Evolutionary conservation across 1,284 basidiomycete species (phyloP), one percentile per base, ranked within the genome.

Genomic region (Ceratobasidium papillatum): DNA sequence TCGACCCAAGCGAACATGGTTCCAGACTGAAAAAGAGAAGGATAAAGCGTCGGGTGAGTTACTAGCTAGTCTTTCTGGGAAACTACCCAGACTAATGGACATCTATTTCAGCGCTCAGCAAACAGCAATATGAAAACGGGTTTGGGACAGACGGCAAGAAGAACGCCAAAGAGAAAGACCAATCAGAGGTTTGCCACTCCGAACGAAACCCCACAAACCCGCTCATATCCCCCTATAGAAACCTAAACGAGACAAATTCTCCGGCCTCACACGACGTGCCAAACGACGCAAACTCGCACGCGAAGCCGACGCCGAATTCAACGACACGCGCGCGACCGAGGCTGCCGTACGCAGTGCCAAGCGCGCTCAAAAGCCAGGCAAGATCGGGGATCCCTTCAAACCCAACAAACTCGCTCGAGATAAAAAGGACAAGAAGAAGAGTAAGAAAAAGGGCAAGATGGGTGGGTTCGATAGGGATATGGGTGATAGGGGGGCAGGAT

Each of bases 1-100:
- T 41, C 87, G 97, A 64, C 98, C 98, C 8, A 95, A 95, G 32
- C 86, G 97, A 77, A 98, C 96, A 14, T 99, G 98, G 98, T 99
- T 99, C 88, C 97, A 99, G 83, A 90, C 87, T 30, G 87, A 88
- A 76, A 92, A 92, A 81, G 95, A 98, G 78, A 99, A 94, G 83
- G 84, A 87, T 74, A 88, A 87, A 69, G 87, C 95, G 0, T 90
- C 92, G 88, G 91, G 95, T 96, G 78, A 75, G 85, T 79, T 52
- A 25, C 30, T 22, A n/a, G 41, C 25, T 27, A 22, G 27, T 63
- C 2, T 47, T 71, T 38, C n/a, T 36, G 1, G n/a, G 3, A 8
- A 19, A 59, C 54, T 25, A 17, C 3, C 30, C 41, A 17, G 27
- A 47, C 25, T 38, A 14, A 30, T 63, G n/a, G n/a, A 45, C 27